A percentile compares a stretch with the other conserved stretches of the same genome.
These are phyloP conservation scores for Jaapia argillacea DNA, from an alignment of 768 basidiomycete genomes.

Conservation along the genomic window DNA sequence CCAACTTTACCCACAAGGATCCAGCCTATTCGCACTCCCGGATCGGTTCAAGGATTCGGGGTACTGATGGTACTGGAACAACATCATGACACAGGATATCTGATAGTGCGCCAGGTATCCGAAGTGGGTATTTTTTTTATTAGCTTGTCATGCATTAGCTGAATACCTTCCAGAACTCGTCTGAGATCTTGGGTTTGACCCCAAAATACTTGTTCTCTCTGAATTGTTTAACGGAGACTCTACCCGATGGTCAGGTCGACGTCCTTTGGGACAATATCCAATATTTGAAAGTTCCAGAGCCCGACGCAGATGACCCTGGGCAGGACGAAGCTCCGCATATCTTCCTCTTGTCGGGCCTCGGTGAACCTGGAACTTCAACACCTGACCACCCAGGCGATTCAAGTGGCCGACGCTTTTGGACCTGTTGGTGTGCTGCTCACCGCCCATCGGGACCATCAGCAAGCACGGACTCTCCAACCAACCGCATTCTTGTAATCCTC, in stretches of 20 bases:
- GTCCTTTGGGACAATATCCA: constrained; percentile 67
- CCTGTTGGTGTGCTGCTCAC: constrained; percentile 63
- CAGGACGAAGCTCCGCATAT: constrained; percentile 49
- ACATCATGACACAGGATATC: constrained; percentile 35
- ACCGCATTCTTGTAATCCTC: constrained; percentile 43
- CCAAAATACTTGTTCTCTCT: constrained; percentile 62
- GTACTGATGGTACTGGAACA: constrained; percentile 66
- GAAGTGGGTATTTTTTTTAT: constrained; percentile 38
- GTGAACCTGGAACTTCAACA: constrained; percentile 47
- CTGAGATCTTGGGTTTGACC: constrained; percentile 64
- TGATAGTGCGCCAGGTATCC: constrained; percentile 69
- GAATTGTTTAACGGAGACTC: constrained; percentile 61
- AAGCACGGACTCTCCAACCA: constrained; percentile 1
- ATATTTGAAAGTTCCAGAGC: constrained; percentile 44
- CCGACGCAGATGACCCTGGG: constrained; percentile 21
- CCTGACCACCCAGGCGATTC: constrained; percentile 17
- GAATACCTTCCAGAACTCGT: constrained; percentile 44
- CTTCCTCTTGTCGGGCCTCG: constrained; percentile 63
- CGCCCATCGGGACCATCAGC: constrained; percentile 24
- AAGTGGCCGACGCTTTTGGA: constrained; percentile 37
- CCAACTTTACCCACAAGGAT: background rate
- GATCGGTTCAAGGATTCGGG: constrained; percentile 78
- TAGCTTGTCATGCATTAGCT: background rate
- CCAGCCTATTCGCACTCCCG: constrained; percentile 73
- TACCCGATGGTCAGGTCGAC: constrained; percentile 56